Evolutionary conservation across 129 eudicot genomes (phyloP), one percentile per base, ranked within the genome.

Genomic region (Chrysanthemum seticuspe): DNA sequence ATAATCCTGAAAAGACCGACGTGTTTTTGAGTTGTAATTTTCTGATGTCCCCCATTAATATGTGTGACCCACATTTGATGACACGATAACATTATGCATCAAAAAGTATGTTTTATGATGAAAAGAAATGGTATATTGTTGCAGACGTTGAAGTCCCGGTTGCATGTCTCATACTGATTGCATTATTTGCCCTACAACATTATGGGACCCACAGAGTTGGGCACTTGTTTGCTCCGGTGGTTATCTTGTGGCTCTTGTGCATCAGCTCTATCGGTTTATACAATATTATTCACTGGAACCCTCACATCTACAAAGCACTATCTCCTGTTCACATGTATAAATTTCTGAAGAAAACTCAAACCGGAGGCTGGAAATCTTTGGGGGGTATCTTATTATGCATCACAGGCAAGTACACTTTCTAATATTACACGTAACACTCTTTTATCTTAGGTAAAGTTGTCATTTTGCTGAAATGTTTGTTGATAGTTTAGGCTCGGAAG

Each of bases 171-270:
- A 85, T 95, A 77, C 87, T 95, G 78, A 85, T 95, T 59, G 99
- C 85, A 18, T 77, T 95, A 74, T 95, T 95, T 78, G 84, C 91
- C 70, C 89, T 95, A 70, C 99, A 95, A 76, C 99, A 95, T 78
- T 95, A 86, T 64, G 99, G 99, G 11, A 95, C 99, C 77, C 96
- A 95, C 79, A 84, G 92, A 81, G 89, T 95, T 18, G 99, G 99
- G 3, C 92, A 88, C 85, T 78, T 95, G 83, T 95, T 95, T 64
- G 99, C 99, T 25, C 99, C 99, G 0, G 84, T 95, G 40, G 93
- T 95, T 49, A 70, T 91, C 29, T 66, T 79, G 50, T 95, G 99
- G 99, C 99, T 95, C 21, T 10, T 95, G 6, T 88, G 91, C 85
- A 95, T 91, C 62, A 86, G 97, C 23, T 71, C 91, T 31, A 95